Conservation (phyloP, 164 flowering plant species). For the Magnolia officinalis region DNA sequence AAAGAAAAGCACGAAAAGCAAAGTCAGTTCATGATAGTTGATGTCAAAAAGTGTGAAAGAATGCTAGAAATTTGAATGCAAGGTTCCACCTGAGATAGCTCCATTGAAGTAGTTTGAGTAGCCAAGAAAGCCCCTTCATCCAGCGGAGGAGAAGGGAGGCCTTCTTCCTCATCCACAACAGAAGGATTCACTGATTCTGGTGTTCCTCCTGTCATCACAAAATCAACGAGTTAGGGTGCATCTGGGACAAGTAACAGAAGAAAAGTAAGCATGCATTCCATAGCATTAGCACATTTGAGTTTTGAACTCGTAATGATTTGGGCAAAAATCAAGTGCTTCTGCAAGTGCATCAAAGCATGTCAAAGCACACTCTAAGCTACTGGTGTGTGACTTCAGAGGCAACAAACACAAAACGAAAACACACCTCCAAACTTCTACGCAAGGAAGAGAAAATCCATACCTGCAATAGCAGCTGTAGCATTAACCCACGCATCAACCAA, state of each 20-base stretch:
- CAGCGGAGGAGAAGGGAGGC: constrained; percentile 90
- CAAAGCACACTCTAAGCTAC: not conserved
- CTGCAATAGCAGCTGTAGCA: constrained; percentile 45
- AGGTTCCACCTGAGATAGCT: constrained; percentile 58
- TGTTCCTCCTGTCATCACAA: constrained; percentile 40
- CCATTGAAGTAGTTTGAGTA: constrained; percentile 50
- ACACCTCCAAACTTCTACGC: not conserved
- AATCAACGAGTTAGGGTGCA: not conserved
- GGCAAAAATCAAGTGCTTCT: no score
- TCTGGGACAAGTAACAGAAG: not conserved
- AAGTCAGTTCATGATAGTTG: not conserved
- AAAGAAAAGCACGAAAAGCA: not conserved
- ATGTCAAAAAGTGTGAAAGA: not conserved
- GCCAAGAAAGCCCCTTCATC: constrained; percentile 74
- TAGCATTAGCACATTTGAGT: no score
- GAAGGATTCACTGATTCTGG: constrained; percentile 84
- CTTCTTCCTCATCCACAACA: constrained; percentile 57
- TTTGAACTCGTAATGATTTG: no score
- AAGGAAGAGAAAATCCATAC: constrained; percentile 19
- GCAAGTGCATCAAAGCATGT: not conserved
- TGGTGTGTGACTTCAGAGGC: not conserved
- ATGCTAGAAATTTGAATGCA: not conserved
- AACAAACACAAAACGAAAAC: not conserved
- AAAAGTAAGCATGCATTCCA: not conserved
- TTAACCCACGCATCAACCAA: constrained; percentile 74